Base-by-base conservation (phyloP, 441 rosid species). In the Populus hybrid region DNA sequence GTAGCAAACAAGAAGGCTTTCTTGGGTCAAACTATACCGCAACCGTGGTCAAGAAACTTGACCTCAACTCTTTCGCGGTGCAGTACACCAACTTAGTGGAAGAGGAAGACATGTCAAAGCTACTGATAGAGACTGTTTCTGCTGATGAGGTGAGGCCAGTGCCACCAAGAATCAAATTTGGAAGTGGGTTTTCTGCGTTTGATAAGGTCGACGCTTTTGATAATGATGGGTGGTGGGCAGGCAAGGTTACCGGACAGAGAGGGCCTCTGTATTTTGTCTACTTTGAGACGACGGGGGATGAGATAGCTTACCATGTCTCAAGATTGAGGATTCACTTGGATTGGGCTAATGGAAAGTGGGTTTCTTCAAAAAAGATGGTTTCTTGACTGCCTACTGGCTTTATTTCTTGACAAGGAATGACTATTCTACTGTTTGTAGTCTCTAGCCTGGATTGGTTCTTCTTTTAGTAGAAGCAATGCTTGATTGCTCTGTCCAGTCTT, bases 221-320 rank as follows among this genome's bases (percentile, higher is more conserved):
- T 5, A 74, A 74, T 14, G 77, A 74, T 24, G 77, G 77, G 7
- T 74, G 77, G 77, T 64, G 77, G 77, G 57, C 24, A 26, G 77
- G 70, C 54, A 36, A 11, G 32, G 38, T 38, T 24, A 12, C 24
- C 23, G 77, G 28, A 24, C 16, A 23, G 28, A 12, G 24, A 9
- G 61, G 57, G 34, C 11, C n/a, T 5, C 11, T 23, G 7, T 64
- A 72, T 11, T 64, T 12, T 74, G 70, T 74, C 10, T 65, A 65
- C 32, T 74, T 64, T 64, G 28, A 24, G 3, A 23, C 34, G 5
- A 14, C 59, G 4, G 57, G 30, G 8, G 70, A 63, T 0, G 9
- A 16, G 34, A 64, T 65, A 35, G 54, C 61, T 8, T 74, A 65
- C 11, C 59, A 18, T 1, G 36, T 24, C 26, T 74, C 57, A 21